Evolutionary conservation across 257 asterid genomes (phyloP).

Genomic region (Phtheirospermum japonicum): DNA sequence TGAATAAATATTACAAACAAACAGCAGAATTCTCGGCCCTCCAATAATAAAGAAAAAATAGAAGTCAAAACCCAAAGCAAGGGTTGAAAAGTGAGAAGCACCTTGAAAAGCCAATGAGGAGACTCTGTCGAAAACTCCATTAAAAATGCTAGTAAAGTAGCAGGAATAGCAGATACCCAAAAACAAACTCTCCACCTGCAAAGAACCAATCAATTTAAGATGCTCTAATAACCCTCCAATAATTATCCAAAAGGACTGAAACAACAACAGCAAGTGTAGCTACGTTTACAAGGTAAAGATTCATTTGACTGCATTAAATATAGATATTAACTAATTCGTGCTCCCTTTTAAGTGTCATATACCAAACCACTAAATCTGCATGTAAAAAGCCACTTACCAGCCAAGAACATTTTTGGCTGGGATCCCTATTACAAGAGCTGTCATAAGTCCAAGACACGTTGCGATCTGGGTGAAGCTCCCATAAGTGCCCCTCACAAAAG

Average conservation of each 20-base stretch:
- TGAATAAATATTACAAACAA: neutral
- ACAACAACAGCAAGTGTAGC: too few relatives aligned
- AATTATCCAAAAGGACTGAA: too few relatives aligned
- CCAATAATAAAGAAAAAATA: neutral
- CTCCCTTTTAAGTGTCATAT: constrained; percentile 12
- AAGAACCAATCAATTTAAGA: constrained; percentile 22
- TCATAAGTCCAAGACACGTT: constrained; percentile 80
- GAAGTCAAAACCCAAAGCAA: constrained; percentile 8
- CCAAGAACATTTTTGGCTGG: constrained; percentile 60
- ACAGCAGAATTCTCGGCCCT: neutral
- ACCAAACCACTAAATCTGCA: constrained; percentile 10
- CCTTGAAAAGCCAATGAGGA: constrained; percentile 97
- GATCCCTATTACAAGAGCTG: constrained; percentile 69
- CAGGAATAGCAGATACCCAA: constrained; percentile 87
- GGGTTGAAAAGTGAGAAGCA: constrained; percentile 29
- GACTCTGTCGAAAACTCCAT: constrained; percentile 86
- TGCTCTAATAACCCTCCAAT: too few relatives aligned
- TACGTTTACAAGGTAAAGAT: constrained; percentile 16
- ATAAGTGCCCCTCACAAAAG: constrained; percentile 86
- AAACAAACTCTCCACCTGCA: constrained; percentile 97
- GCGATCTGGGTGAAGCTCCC: constrained; percentile 94
- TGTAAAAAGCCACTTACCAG: constrained; percentile 52
- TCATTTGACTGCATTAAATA: constrained; percentile 20
- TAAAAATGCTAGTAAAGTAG: constrained; percentile 65
- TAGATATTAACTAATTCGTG: constrained; percentile 13